Conservation (phyloP, 108 stramenopile genomes). For the Nannochloropsis oceanica region DNA sequence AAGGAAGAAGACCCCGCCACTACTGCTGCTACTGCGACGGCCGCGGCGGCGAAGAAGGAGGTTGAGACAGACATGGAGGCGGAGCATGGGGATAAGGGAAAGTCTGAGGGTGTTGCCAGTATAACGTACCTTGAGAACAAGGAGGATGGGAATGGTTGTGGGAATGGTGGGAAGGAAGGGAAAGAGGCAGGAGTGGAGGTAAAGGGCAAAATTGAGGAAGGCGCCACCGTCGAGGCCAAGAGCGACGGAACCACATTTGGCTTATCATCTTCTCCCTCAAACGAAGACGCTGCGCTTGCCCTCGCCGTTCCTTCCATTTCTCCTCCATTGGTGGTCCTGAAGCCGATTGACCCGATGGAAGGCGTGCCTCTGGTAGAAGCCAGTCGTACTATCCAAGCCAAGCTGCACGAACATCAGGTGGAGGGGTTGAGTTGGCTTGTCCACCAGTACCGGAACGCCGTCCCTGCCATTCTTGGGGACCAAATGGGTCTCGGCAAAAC, state of each 20-base stretch:
- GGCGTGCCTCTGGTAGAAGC: constrained; percentile 6
- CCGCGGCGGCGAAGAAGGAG: neutral
- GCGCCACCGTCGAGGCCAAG: neutral
- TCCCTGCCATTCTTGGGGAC: constrained; percentile 36
- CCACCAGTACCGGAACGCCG: constrained; percentile 32
- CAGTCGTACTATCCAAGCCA: constrained; percentile 16
- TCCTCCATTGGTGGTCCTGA: constrained; percentile 7
- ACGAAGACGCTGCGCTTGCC: neutral
- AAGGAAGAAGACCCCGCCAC: neutral
- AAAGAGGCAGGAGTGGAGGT: neutral
- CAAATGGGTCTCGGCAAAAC: constrained; percentile 44
- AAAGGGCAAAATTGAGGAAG: neutral
- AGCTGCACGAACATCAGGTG: constrained; percentile 30
- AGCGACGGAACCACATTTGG: neutral
- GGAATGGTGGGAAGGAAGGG: neutral
- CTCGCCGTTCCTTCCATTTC: neutral
- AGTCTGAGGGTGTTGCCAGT: neutral
- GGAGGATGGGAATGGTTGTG: neutral
- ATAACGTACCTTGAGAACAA: neutral
- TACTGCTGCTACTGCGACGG: neutral
- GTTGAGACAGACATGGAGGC: neutral
- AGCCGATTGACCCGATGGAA: neutral
- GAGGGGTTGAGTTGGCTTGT: constrained; percentile 38
- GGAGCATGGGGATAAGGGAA: neutral
- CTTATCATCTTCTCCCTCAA: neutral